Evolutionary conservation across 129 eudicot species (phyloP).

Genomic region (Tanacetum coccineum): DNA sequence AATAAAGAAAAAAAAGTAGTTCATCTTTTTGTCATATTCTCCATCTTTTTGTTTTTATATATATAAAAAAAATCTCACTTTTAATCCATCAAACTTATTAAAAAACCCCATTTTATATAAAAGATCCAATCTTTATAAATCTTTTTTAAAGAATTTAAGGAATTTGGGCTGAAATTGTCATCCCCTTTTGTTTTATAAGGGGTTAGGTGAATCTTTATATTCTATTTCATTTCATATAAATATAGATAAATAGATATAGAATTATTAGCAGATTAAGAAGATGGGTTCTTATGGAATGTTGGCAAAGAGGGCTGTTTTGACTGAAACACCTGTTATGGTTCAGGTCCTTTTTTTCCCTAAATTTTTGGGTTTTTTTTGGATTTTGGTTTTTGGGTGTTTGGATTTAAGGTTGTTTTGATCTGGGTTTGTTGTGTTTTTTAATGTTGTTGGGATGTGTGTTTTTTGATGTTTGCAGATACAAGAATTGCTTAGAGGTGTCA

Average conservation of each 20-base stretch:
- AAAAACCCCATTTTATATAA: not conserved
- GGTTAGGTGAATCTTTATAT: slow-evolving; percentile 33
- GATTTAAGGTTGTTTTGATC: slow-evolving; percentile 18
- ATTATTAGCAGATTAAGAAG: slow-evolving; percentile 15
- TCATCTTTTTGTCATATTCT: slow-evolving; percentile 29
- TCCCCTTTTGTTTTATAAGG: not conserved
- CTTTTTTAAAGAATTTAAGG: not conserved
- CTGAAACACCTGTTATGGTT: slow-evolving; percentile 92
- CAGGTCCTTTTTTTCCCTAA: slow-evolving; percentile 52
- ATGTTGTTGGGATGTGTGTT: slow-evolving; percentile 1
- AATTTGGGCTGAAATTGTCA: not conserved
- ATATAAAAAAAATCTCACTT: not conserved
- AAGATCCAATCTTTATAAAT: slow-evolving; percentile 13
- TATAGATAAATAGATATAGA: slow-evolving; percentile 9
- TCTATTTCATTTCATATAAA: not conserved
- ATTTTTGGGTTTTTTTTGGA: slow-evolving; percentile 9
- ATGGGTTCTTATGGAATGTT: slow-evolving; percentile 92
- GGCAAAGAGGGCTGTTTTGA: slow-evolving; percentile 70
- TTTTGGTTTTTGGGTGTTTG: slow-evolving; percentile 18
- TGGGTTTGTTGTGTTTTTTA: slow-evolving; percentile 20
- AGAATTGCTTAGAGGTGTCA: slow-evolving; percentile 63
- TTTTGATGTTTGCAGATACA: slow-evolving; percentile 65
- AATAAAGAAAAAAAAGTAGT: not conserved
- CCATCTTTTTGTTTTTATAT: not conserved
- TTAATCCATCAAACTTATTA: not conserved